Conservation (phyloP, 2,329 filamentous ascomycete species). For the Fusarium verrucosum region DNA sequence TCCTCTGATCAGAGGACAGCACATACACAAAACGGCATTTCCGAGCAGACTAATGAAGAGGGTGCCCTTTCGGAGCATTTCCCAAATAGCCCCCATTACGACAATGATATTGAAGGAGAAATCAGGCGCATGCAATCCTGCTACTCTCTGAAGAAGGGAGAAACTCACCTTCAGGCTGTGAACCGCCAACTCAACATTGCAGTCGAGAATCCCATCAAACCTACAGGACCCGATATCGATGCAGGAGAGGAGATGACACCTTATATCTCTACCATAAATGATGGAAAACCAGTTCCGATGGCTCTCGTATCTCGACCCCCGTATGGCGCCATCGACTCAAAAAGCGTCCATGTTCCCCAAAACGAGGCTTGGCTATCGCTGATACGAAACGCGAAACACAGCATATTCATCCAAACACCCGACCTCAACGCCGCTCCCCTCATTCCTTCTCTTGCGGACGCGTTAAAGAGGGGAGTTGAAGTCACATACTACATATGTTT, state of each 20-base stretch:
- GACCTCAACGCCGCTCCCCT: constrained; percentile 78
- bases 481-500: constrained; percentile 78
- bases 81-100: constrained; percentile 69
- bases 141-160: constrained; percentile 59
- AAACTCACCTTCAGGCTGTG: constrained; percentile 66
- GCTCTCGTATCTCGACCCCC: constrained; percentile 76
- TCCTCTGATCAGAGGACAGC: background rate
- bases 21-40: background rate
- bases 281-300: constrained; percentile 70
- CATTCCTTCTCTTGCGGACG: constrained; percentile 68
- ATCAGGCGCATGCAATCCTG: constrained; percentile 68
- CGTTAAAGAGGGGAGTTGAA: constrained; percentile 72
- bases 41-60: background rate
- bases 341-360: constrained; percentile 72
- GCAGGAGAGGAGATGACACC: constrained; percentile 70
- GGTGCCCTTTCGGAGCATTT: constrained; percentile 62
- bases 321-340: constrained; percentile 70
- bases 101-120: constrained; percentile 68
- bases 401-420: constrained; percentile 81
- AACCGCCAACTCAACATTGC: constrained; percentile 74
- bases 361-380: constrained; percentile 79
- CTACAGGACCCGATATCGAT: constrained; percentile 63
- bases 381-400: constrained; percentile 68
- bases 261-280: constrained; percentile 57
- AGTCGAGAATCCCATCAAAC: constrained; percentile 59